Conservation (phyloP, 2,329 filamentous ascomycete genomes). For the Colletotrichum sp. region DNA sequence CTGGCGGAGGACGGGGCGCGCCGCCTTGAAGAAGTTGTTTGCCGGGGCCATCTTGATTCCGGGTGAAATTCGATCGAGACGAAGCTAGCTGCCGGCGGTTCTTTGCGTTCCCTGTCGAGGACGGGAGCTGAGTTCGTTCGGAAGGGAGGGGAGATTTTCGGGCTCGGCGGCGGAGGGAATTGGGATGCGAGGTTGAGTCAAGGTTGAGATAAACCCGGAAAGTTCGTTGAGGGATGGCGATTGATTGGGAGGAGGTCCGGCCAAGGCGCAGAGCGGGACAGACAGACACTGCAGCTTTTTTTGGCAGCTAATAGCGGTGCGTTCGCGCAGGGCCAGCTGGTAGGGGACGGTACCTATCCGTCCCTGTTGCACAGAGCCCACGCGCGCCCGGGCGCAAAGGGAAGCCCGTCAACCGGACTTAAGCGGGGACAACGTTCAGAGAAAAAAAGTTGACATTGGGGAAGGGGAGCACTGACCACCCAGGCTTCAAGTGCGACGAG, state of each 20-base stretch:
- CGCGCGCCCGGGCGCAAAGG: background rate
- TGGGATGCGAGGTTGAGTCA: slow-evolving; percentile 7
- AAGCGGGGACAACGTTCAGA: slow-evolving; percentile 12
- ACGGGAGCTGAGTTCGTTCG: background rate
- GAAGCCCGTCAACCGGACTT: slow-evolving; percentile 6
- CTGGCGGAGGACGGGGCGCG: slow-evolving; percentile 62
- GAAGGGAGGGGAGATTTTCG: background rate
- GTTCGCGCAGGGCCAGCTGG: background rate
- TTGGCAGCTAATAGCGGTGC: background rate
- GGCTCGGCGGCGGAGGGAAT: background rate
- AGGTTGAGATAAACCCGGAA: slow-evolving; percentile 7
- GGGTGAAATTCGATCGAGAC: background rate
- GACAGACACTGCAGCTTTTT: slow-evolving; percentile 2
- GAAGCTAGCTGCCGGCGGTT: background rate
- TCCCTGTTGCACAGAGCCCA: background rate
- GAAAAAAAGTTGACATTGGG: background rate
- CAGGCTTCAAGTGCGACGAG: background rate
- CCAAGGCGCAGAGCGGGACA: background rate
- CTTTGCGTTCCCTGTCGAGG: background rate
- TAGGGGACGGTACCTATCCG: background rate
- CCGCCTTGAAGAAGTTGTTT: slow-evolving; percentile 56
- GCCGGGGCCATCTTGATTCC: slow-evolving; percentile 45
- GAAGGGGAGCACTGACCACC: background rate
- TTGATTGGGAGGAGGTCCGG: slow-evolving; percentile 9
- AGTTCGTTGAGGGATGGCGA: slow-evolving; percentile 12